phyloP scores from a whole-genome alignment of 108 stramenopile species.

The Nitzschia inconspicua region DNA sequence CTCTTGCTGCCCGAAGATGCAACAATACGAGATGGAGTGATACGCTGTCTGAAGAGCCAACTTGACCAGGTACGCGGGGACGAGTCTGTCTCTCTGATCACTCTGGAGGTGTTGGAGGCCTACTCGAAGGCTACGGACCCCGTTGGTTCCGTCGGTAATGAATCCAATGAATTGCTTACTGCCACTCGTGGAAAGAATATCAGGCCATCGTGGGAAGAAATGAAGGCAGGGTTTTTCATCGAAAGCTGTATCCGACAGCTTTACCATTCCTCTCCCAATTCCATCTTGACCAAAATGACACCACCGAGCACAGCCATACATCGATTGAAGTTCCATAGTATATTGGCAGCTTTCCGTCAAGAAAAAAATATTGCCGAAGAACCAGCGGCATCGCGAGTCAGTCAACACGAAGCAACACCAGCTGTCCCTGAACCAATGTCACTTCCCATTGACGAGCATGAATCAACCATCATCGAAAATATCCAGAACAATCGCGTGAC shows the following conservation, averaged over 20 bases:
- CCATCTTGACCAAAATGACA: conserved; percentile 3
- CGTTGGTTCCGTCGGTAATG: too few relatives aligned
- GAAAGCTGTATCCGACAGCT: conserved; percentile 35
- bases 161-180: not conserved
- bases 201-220: conserved; percentile 37
- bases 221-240: conserved; percentile 42
- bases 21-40: conserved; percentile 10
- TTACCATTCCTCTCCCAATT: not conserved
- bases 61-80: not conserved
- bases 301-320: conserved; percentile 30
- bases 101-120: not conserved
- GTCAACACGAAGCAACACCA: conserved; percentile 2
- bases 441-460: conserved; percentile 79
- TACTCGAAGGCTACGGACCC: conserved; percentile 5
- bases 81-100: not conserved
- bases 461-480: conserved; percentile 52
- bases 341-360: conserved; percentile 6
- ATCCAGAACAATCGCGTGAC: conserved; percentile 75
- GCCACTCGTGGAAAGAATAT: not conserved
- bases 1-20: conserved; percentile 5
- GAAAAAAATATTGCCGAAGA: not conserved
- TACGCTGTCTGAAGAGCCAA: conserved; percentile 20
- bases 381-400: not conserved
- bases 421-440: conserved; percentile 4
- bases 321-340: conserved; percentile 15